Evolutionary conservation across 2,329 filamentous ascomycete genomes (phyloP), one percentile per base, ranked within the genome.

Genomic region (Stemphylium lycopersici): DNA sequence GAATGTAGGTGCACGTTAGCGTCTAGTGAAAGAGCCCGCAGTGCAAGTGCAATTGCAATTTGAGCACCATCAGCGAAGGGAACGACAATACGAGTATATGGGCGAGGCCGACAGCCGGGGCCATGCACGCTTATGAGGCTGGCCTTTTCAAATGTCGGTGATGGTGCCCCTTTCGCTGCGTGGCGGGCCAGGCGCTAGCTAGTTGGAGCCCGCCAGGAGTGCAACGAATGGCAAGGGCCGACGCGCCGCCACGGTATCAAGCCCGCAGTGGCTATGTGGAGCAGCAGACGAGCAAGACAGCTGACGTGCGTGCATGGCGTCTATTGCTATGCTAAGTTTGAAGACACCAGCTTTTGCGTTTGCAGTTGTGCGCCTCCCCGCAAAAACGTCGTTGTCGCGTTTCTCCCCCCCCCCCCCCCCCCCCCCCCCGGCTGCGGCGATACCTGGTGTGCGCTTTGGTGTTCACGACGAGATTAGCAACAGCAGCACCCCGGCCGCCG

Each of bases 91-190:
- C 12, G 48, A 38, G 44, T 24, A 42, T 24, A 42, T 37, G 44
- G 22, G 48, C 45, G 33, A 37, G 18, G 36, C 48, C 44, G 33
- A 32, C 39, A 36, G 39, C 49, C 49, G 54, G 61, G 61, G 50
- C 48, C 47, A 49, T 24, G n/a, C 22, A 58, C 39, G 51, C 55
- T 59, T 61, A 61, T 63, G 55, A 55, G 53, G 52, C 50, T 53
- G 49, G 39, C 47, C 24, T 49, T 40, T 47, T 40, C 58, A 64
- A 64, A 66, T 65, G 62, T 68, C 62, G 62, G 65, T 62, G 52
- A 61, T 63, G 62, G 54, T 46, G 48, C 65, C 66, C 68, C 66
- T 69, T 67, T 67, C 59, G 56, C 56, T 16, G 44, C n/a, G n/a
- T n/a, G n/a, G n/a, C 31, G 36, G 16, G 51, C 46, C 62, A 44